Evolutionary conservation across 306 rosid genomes (phyloP).

Genomic region (Medicago arabica): DNA sequence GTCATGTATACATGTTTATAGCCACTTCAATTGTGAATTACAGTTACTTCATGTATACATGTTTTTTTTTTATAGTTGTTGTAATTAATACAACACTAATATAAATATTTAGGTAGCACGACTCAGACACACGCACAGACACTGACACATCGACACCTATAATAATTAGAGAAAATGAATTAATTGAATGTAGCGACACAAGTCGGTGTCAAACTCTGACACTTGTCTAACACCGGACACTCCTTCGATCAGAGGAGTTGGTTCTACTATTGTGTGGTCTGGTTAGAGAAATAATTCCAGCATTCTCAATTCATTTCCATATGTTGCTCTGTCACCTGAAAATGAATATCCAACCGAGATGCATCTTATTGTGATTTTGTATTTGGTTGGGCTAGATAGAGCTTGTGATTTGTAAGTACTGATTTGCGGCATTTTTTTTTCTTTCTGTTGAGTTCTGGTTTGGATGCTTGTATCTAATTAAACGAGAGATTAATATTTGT

Average conservation of each 20-base stretch:
- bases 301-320: not conserved
- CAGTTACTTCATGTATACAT: not conserved
- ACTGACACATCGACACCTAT: no score
- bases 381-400: not conserved
- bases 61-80: not conserved
- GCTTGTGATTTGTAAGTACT: not conserved
- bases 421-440: not conserved
- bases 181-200: no score
- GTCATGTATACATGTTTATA: no score
- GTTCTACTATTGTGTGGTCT: not conserved
- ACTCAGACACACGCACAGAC: no score
- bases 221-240: no score
- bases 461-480: not conserved
- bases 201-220: no score
- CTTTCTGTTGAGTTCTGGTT: constrained; percentile 15
- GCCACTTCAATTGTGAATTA: no score
- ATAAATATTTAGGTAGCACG: no score
- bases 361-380: constrained; percentile 21
- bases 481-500: constrained; percentile 3
- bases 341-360: constrained; percentile 20
- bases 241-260: not conserved
- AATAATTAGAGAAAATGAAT: no score
- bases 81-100: not conserved
- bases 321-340: not conserved
- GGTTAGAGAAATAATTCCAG: not conserved